Evolutionary conservation across 2,329 filamentous ascomycete genomes (phyloP), one percentile per base, ranked within the genome.

Genomic region (Biscogniauxia mediterranea): DNA sequence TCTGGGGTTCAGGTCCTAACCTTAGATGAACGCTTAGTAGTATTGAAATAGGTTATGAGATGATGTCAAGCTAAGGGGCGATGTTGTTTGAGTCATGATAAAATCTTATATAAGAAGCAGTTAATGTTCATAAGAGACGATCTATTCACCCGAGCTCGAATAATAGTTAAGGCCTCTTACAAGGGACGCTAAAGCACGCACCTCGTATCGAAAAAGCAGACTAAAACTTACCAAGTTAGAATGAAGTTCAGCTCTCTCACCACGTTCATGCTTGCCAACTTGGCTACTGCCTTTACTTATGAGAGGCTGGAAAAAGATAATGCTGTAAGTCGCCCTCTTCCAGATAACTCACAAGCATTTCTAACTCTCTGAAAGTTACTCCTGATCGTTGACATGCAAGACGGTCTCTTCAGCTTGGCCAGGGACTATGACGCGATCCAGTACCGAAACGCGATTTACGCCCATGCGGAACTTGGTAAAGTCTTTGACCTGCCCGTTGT

Each of bases 401-500:
- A 84, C 63, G 86, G 85, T 25, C 80, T 88, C 51, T 86, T 81
- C 70, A 75, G 77, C 52, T 68, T 85, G 5, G 87, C 87, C 46
- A 83, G 88, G 49, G 90, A 93, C 76, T 91, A 83, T 70, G 83
- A 88, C 60, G 78, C 86, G 13, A 85, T 82, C 9, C 80, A 88
- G 42, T 93, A 85, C 79, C 82, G 83, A 63, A 84, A 89, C 71
- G 85, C 85, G 73, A 85, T 92, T 64, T 76, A 90, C 51, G 89
- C 86, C 1, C 89, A 92, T 66, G 83, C 89, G 19, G 83, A 83
- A 5, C 72, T 92, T 1, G 89, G 85, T 59, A 83, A 87, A 58
- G 76, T 86, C 58, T 93, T 92, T 70, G 76, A 87, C 69, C 72
- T 91, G 2, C 89, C 90, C 5, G 85, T 89, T 5, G 79, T 93